Evolutionary conservation across 805 yeast species (phyloP), one percentile per base, ranked within the genome.

Genomic region (Metschnikowia vanudenii): DNA sequence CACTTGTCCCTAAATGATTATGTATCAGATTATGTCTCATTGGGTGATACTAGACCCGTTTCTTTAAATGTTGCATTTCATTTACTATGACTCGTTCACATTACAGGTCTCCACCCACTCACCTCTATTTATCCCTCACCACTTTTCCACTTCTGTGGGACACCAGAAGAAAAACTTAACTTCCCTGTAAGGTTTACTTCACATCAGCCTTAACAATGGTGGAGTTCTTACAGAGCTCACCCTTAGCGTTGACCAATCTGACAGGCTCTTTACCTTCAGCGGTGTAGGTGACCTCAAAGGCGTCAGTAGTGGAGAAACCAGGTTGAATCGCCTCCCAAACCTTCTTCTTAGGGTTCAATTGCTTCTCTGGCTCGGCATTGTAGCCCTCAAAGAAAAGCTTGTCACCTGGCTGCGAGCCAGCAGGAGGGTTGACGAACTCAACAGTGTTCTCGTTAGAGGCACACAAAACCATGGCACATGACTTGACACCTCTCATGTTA

Each of bases 271-370:
- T 83, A 55, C 95, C 95, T 61, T 84, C 89, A 58, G 76, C 84
- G 61, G 85, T 85, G 77, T 80, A 92, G 51, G 88, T 78, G 36
- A 92, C 96, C 62, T 87, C 87, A 49, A 83, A 76, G 40, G 74
- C 71, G 34, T 81, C 94, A 55, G 75, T 81, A 26, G 98, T 92
- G 47, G 92, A 74, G 77, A 94, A 91, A 50, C 78, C 76, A 43
- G 97, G 98, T 77, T 94, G 99, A 54, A 87, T 75, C 43, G 91
- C 79, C 78, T 94, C 99, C 95, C 96, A 94, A 52, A 91, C 76
- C 80, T 94, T 94, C 86, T 94, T 94, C 84, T 94, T 94, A 60
- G 99, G 98, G 74, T 92, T 92, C 70, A 94, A 76, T 63, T 84
- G 92, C 61, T 88, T 81, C 71, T 90, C 95, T 55, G 99, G 98